Conservation (phyloP, 805 yeast species). For the Danielia oregonensis region DNA sequence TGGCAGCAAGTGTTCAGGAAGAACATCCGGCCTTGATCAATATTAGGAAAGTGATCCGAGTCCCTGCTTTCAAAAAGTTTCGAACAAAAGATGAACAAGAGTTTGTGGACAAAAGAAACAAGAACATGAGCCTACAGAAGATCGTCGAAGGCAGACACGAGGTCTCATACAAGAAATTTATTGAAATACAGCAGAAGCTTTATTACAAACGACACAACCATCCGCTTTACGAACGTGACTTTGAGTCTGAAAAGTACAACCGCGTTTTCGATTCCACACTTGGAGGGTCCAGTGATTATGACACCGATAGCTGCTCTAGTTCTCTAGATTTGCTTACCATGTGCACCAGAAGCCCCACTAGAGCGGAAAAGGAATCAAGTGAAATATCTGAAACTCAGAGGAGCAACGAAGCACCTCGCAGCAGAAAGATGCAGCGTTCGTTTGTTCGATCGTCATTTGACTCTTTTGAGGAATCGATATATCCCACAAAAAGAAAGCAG, state of each 20-base stretch:
- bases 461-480: constrained; percentile 12
- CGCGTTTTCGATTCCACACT: constrained; percentile 6
- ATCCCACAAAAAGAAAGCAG: background rate
- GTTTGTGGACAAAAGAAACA: constrained; percentile 9
- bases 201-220: constrained; percentile 16
- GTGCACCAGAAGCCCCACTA: background rate
- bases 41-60: constrained; percentile 12
- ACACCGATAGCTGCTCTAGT: constrained; percentile 12
- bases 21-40: constrained; percentile 6
- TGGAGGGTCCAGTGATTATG: constrained; percentile 17
- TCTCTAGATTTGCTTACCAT: constrained; percentile 9
- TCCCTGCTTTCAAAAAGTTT: constrained; percentile 10
- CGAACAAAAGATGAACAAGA: constrained; percentile 10
- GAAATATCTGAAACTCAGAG: background rate
- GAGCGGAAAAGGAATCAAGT: background rate
- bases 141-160: constrained; percentile 26
- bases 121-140: constrained; percentile 22
- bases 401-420: background rate
- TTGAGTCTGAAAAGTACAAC: constrained; percentile 5
- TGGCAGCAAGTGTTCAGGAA: constrained; percentile 1
- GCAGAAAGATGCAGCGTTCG: background rate
- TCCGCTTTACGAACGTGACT: constrained; percentile 8
- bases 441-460: constrained; percentile 11
- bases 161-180: constrained; percentile 16
- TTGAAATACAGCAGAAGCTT: constrained; percentile 22